Base-by-base conservation (phyloP, 2,329 filamentous ascomycete species). In the Neofusicoccum ribis region DNA sequence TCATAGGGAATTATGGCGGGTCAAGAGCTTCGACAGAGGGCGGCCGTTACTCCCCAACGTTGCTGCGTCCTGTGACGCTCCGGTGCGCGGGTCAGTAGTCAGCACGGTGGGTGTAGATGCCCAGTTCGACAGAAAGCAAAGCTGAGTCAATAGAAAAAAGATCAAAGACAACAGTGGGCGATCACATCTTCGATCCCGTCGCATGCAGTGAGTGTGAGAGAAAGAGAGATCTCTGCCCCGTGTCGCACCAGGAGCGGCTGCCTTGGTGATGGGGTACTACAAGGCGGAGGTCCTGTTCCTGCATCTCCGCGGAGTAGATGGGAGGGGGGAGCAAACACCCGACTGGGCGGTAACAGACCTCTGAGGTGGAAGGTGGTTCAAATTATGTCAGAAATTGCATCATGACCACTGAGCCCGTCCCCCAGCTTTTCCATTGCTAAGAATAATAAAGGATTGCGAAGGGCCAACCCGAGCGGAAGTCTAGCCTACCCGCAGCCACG, bases 381-480 rank as follows among this genome's bases (percentile, higher is more conserved):
- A 49, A 47, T 60, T 60, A 60, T 60, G 56, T 60, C 56, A 47
- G 43, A 60, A 23, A 60, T 60, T 60, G 56, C 56, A 60, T 60
- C 56, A 60, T 47, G 2, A 14, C 41, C 39, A 27, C 8, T 14
- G 39, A 17, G 39, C 11, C 39, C 39, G 12, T n/a, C 31, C 41
- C 41, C 43, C 12, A 17, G 27, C 5, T 37, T 44, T 60, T 60
- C 31, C 27, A 60, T 60, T 60, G 43, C 4, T 47, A 60, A 60
- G 15, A 47, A 15, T 5, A 47, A 47, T 31, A 47, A 43, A 15
- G 56, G 43, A 59, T 44, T 36, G 27, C n/a, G 34, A 54, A 39
- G 17, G n/a, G 11, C 34, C 41, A 47, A 12, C 27, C 56, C 31
- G 56, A 37, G n/a, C 43, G 56, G 56, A 60, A 47, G 43, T 27